Evolutionary conservation across 352 stramenopile species (phyloP), one percentile per base, ranked within the genome.

Genomic region (Globisporangium recalcitrans): DNA sequence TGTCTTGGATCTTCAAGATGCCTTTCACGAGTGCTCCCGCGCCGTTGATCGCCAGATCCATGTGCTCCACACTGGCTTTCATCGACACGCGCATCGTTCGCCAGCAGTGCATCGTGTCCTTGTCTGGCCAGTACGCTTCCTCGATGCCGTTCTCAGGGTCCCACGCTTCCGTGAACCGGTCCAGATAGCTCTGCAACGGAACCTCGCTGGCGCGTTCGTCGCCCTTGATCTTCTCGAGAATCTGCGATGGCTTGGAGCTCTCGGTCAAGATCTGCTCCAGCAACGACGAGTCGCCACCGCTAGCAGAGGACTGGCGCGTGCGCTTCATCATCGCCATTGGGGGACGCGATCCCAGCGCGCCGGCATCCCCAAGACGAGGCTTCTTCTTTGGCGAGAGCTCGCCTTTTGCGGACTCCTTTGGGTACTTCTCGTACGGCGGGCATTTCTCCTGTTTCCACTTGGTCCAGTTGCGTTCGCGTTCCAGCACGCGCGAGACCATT

Each of bases 141-240:
- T 98, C 95, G 42, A 98, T 98, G 4, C 93, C 93, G 63, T 96
- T 97, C 53, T 98, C 95, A 4, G 95, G 95, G 67, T 98, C 90
- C 68, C 95, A 93, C 22, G 95, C 95, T 58, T 98, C 93, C 21
- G 90, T 87, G 56, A 98, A 98, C 0, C 80, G 73, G 46, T 96
- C 77, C 19, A 96, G 82, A 61, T 97, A 97, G 38, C 75, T 73
- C 27, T 74, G 62, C 54, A 93, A 68, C n/a, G 82, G 73, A 51
- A 93, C 81, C n/a, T 74, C 68, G 0, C 77, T 88, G 11, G 80
- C 87, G 70, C 82, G 73, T 27, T 83, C 71, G 56, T 80, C 69
- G 42, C 76, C 85, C 58, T 90, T 89, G 54, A 95, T 91, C 21
- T 78, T 84, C 53, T 90, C 71, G 48, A 93, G 68, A 31, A 91